Base-by-base conservation (phyloP, 2,329 filamentous ascomycete species). In the Magnaporthales sp. region DNA sequence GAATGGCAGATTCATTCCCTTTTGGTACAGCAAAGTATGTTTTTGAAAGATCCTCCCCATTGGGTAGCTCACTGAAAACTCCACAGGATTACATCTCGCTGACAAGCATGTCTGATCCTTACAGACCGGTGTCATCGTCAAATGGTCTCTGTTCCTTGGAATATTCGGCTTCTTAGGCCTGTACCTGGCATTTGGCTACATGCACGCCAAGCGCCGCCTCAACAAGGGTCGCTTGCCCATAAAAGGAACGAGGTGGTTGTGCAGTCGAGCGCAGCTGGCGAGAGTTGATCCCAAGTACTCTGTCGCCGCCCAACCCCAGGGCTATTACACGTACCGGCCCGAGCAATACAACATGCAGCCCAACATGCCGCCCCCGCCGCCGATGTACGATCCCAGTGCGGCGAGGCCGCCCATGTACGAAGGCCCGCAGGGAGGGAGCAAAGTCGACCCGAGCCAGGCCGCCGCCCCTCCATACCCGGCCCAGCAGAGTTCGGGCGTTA, bases 131-230 rank as follows among this genome's bases (percentile, higher is more conserved):
- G 77, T 83, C 67, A 88, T 89, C 67, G 80, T 92, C 72, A 91
- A 91, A 77, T 94, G 90, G 86, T 81, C 84, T 62, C 78, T 94
- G 68, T 86, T 93, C 73, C 83, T 85, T 68, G 78, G 80, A 69
- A 74, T 94, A 70, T 80, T 91, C 71, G 67, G 83, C 66, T 67
- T 87, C 68, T 77, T 91, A 72, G 75, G 86, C 65, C 72, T 81
- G 58, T 92, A 88, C 81, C 80, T 93, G 72, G 70, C 91, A 66
- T 81, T 86, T 68, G 90, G 90, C 68, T 90, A 90, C 75, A 77
- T 85, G 62, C 91, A 94, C 77, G 91, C 91, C 62, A 86, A 86
- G 74, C 78, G 78, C 62, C 83, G 91, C 62, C 80, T 93, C 70
- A 81, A 80, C 68, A 89, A 87, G 75, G 90, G 90, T 1, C 79